These are phyloP conservation scores for Eruca vesicaria DNA, from an alignment of 441 rosid genomes.

Conservation along the genomic window DNA sequence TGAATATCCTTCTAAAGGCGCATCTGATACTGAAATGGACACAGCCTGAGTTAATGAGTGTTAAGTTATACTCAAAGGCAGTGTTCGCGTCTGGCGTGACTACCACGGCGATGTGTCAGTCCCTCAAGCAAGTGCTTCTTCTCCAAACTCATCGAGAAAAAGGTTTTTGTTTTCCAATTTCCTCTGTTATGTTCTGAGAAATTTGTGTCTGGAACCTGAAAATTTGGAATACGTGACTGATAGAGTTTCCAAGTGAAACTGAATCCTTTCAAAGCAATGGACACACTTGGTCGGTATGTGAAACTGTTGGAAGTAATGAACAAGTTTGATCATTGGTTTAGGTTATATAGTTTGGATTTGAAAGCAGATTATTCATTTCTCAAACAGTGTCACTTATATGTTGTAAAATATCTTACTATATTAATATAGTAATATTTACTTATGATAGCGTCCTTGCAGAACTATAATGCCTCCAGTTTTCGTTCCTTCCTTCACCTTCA, in stretches of 20 bases:
- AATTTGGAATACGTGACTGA: no score
- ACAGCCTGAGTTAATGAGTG: no score
- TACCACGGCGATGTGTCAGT: no score
- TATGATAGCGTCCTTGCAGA: constrained; percentile 56
- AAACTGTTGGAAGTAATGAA: not conserved
- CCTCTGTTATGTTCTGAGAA: not conserved
- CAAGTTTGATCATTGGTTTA: not conserved
- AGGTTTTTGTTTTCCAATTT: constrained; percentile 29
- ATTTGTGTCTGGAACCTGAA: no score
- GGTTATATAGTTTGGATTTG: not conserved
- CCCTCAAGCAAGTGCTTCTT: constrained; percentile 55
- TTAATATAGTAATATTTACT: constrained; percentile 53
- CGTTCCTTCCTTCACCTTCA: constrained; percentile 51
- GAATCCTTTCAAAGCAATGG: no score
- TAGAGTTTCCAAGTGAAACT: no score
- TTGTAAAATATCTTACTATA: no score
- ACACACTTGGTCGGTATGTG: no score
- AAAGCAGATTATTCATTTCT: not conserved
- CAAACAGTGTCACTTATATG: constrained; percentile 50
- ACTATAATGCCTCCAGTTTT: constrained; percentile 60
- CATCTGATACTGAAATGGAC: no score
- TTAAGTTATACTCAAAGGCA: no score
- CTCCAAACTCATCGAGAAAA: constrained; percentile 59
- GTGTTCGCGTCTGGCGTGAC: no score
- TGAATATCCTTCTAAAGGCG: no score